Conservation (phyloP, 768 basidiomycete genomes). For the Hemileccinum rubropunctum region DNA sequence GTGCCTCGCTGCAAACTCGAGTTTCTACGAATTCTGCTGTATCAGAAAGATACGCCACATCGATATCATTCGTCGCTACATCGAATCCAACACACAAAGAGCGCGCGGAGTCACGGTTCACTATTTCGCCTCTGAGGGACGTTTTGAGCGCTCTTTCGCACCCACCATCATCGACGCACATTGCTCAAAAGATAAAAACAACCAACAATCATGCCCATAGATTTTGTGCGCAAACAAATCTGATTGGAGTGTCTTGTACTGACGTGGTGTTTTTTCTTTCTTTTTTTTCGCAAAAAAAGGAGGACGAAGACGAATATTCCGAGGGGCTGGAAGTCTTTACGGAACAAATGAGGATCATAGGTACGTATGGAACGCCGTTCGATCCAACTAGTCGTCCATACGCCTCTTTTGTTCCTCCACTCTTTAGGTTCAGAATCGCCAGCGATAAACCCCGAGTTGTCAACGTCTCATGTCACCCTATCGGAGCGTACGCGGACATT, state of each 20-base stretch:
- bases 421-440: constrained; percentile 7
- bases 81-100: background rate
- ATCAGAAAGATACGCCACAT: constrained; percentile 1
- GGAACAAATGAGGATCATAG: constrained; percentile 6
- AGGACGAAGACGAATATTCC: constrained; percentile 24
- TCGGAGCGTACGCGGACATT: constrained; percentile 26
- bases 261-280: background rate
- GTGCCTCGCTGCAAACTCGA: constrained; percentile 18
- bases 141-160: background rate
- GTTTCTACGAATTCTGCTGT: constrained; percentile 1
- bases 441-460: constrained; percentile 14
- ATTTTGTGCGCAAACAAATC: constrained; percentile 19
- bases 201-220: constrained; percentile 10
- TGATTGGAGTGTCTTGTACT: background rate
- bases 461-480: constrained; percentile 7
- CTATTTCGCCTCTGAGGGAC: background rate
- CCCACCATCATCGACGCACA: constrained; percentile 9
- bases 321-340: constrained; percentile 17
- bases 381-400: background rate
- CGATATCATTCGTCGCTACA: constrained; percentile 8
- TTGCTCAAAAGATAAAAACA: constrained; percentile 6
- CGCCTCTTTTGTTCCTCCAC: background rate
- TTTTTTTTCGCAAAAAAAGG: constrained; percentile 5
- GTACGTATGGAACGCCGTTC: constrained; percentile 15
- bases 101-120: background rate